A percentile compares a stretch with the other conserved stretches of the same genome.
These are phyloP conservation scores for Candida wancherniae DNA, from an alignment of 805 yeast species.

Conservation along the genomic window DNA sequence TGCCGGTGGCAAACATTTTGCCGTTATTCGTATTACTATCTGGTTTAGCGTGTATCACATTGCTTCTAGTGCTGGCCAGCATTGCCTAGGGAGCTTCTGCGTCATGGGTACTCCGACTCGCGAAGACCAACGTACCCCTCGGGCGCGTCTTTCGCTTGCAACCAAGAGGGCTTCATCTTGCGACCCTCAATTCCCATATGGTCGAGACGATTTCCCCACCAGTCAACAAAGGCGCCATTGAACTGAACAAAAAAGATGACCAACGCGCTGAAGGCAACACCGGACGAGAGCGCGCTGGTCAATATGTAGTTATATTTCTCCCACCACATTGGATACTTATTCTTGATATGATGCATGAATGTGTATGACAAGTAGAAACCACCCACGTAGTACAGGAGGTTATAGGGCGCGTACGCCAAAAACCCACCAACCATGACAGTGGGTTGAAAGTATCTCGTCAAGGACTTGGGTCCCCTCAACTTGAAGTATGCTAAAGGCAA, in stretches of 20 bases:
- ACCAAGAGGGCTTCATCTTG: constrained; percentile 24
- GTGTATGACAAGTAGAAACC: constrained; percentile 54
- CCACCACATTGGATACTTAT: constrained; percentile 56
- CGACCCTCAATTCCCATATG: constrained; percentile 36
- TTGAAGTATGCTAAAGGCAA: constrained; percentile 36
- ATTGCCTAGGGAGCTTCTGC: not conserved
- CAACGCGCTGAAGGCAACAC: constrained; percentile 59
- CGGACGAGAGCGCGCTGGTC: constrained; percentile 54
- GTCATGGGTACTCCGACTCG: constrained; percentile 12
- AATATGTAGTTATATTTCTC: constrained; percentile 65
- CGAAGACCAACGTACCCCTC: constrained; percentile 19
- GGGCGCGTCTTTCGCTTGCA: constrained; percentile 24
- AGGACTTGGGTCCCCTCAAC: constrained; percentile 27
- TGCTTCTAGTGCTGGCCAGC: constrained; percentile 6
- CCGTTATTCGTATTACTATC: constrained; percentile 3
- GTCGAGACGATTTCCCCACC: constrained; percentile 61
- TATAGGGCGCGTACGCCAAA: constrained; percentile 46
- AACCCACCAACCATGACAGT: constrained; percentile 50
- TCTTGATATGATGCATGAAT: constrained; percentile 53
- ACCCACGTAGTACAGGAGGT: constrained; percentile 50
- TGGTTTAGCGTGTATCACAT: constrained; percentile 1
- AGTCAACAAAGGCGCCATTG: constrained; percentile 37
- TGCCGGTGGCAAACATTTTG: constrained; percentile 9
- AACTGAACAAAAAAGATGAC: constrained; percentile 54
- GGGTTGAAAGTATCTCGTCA: constrained; percentile 47